Percentiles rank a stretch among this genome's conserved stretches.
These are phyloP conservation scores for Xylaria sp. DNA, from an alignment of 2,329 filamentous ascomycete species.

Conservation along the genomic window DNA sequence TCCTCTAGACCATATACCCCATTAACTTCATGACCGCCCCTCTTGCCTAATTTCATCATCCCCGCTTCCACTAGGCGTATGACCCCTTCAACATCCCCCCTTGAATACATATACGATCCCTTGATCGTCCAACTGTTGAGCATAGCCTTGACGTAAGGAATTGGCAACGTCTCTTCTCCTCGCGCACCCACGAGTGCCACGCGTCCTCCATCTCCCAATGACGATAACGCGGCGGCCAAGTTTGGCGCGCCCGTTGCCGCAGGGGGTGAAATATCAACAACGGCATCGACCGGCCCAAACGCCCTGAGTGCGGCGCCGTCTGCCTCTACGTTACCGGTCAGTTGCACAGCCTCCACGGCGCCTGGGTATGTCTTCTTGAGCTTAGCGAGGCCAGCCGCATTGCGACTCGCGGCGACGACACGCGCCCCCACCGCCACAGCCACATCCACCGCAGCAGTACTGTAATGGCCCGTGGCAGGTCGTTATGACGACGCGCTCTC, in stretches of 20 bases:
- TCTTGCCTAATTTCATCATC: constrained; percentile 1
- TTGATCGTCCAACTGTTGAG: constrained; percentile 1
- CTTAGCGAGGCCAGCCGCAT: constrained; percentile 2
- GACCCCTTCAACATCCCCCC: background rate
- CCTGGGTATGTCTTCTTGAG: constrained; percentile 4
- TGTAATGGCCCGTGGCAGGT: constrained; percentile 11
- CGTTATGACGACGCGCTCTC: constrained; percentile 11
- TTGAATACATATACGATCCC: constrained; percentile 2
- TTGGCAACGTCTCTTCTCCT: constrained; percentile 5
- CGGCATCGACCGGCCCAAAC: constrained; percentile 13
- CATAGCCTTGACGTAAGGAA: constrained; percentile 6
- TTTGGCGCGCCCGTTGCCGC: constrained; percentile 9
- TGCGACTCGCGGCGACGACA: constrained; percentile 3
- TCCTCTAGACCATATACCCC: constrained; percentile 5
- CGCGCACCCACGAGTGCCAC: constrained; percentile 1
- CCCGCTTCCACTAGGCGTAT: background rate
- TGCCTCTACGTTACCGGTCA: constrained; percentile 1
- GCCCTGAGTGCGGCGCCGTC: background rate
- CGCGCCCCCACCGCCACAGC: constrained; percentile 12
- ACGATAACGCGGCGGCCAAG: background rate
- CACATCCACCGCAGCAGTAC: constrained; percentile 8
- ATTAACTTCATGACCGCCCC: background rate
- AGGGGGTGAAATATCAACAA: constrained; percentile 11
- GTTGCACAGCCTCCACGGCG: background rate
- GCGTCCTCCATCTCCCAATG: background rate